These are phyloP conservation scores for Myrica gale DNA, from an alignment of 306 rosid genomes.

Conservation along the genomic window DNA sequence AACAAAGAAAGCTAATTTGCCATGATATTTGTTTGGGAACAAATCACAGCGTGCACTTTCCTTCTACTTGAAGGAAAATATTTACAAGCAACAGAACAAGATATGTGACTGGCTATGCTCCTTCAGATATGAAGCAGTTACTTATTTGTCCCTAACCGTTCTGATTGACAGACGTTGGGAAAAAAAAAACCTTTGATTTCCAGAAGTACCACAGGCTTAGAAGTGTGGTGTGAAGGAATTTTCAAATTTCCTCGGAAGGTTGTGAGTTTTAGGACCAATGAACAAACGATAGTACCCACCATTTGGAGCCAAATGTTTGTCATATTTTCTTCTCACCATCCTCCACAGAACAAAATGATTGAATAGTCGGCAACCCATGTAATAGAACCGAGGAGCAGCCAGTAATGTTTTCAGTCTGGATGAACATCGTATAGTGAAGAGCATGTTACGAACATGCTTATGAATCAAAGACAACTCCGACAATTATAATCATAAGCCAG, in stretches of 20 bases:
- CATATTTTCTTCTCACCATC: neutral
- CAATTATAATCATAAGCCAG: neutral
- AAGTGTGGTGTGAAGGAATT: too few species aligned
- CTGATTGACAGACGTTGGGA: too few species aligned
- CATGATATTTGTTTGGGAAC: neutral
- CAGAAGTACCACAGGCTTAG: too few species aligned
- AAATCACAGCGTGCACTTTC: constrained; percentile 15
- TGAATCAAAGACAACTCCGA: neutral
- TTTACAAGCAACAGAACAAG: neutral
- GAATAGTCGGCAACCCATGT: neutral
- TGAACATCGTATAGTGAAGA: neutral
- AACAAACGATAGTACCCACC: neutral
- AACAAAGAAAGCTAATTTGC: neutral
- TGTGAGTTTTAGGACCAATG: neutral
- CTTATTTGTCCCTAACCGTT: too few species aligned
- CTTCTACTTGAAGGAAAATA: neutral
- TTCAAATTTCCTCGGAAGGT: neutral
- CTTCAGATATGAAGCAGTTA: neutral
- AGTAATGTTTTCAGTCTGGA: neutral
- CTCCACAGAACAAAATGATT: neutral
- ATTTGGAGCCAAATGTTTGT: neutral
- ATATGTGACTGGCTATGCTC: too few species aligned
- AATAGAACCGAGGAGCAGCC: neutral
- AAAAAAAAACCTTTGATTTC: too few species aligned
- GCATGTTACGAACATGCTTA: neutral